Evolutionary conservation across 2,329 filamentous ascomycete species (phyloP).

Genomic region (Sclerotinia minor): DNA sequence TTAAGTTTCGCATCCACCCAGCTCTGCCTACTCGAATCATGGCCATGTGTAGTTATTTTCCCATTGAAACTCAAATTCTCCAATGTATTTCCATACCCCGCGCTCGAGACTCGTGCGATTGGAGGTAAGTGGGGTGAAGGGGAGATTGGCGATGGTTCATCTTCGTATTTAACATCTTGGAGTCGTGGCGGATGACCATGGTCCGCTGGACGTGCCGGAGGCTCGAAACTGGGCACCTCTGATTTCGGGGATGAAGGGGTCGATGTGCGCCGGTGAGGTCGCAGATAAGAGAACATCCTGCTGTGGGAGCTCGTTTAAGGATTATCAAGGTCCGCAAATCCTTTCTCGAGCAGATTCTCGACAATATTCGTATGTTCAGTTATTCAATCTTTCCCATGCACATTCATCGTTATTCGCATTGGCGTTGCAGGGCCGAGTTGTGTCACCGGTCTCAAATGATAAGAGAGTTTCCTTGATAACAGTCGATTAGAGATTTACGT

Average conservation of each 20-base stretch:
- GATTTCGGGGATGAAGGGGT: slow-evolving; percentile 40
- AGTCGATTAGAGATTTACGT: background rate
- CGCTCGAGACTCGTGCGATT: slow-evolving; percentile 43
- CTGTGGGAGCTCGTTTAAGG: slow-evolving; percentile 8
- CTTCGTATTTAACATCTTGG: slow-evolving; percentile 31
- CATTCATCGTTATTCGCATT: slow-evolving; percentile 10
- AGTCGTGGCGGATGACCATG: slow-evolving; percentile 38
- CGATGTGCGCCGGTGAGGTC: slow-evolving; percentile 42
- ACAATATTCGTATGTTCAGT: background rate
- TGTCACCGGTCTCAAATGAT: background rate
- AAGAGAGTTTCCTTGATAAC: background rate
- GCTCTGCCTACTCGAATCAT: slow-evolving; percentile 26
- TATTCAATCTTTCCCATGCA: slow-evolving; percentile 1
- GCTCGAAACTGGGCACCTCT: slow-evolving; percentile 37
- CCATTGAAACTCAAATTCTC: slow-evolving; percentile 23
- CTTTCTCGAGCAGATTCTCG: background rate
- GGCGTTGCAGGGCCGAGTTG: background rate
- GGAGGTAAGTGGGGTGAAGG: slow-evolving; percentile 50
- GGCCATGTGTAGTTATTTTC: slow-evolving; percentile 9
- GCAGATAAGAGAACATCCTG: slow-evolving; percentile 43
- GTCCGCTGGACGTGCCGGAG: slow-evolving; percentile 32
- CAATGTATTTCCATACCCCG: slow-evolving; percentile 27
- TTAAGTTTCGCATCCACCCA: slow-evolving; percentile 17
- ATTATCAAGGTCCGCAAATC: background rate
- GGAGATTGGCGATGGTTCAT: slow-evolving; percentile 41